Evolutionary conservation across 163 green algal species (phyloP), one percentile per base, ranked within the genome.

Genomic region (Chlorella variabilis): DNA sequence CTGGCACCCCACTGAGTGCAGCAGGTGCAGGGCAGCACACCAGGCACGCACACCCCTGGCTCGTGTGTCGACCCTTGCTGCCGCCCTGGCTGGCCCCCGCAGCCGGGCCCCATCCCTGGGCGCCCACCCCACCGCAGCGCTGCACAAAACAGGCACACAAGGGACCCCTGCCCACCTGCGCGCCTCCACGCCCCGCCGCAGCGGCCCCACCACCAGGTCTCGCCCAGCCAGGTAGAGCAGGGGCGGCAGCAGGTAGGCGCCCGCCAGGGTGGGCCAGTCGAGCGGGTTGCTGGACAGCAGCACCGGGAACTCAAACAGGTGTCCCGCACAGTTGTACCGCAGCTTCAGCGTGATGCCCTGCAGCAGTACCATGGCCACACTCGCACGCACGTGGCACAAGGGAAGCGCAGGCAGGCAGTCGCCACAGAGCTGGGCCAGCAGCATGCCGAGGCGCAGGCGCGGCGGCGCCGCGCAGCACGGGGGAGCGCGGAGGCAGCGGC

Each of bases 241-340:
- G 17, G 92, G 92, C 21, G 92, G 91, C 49, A 90, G 29, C 59
- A 91, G 15, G 49, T 89, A 90, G 18, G 90, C 85, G 11, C 61
- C 87, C n/a, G 79, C 67, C 34, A 93, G 2, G 13, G 88, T 49
- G 25, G 73, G 58, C 69, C 71, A 85, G 63, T 92, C 84, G 8
- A 71, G 34, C 11, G 56, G 38, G 56, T 54, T 80, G n/a, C 65
- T 31, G 0, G 77, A 87, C 18, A 96, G 74, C 34, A 93, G 75
- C 5, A 96, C 71, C 3, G 92, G 92, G 71, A 95, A 91, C 83
- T 95, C 89, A 81, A 95, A 94, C 36, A 84, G 83, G 80, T 96
- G 92, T 1, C 86, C 84, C 20, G 79, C 85, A 21, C 89, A 88
- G 17, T 78, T 83, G 51, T 89, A 89, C 17, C 87, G 82, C 54